Conservation (phyloP, 2,329 filamentous ascomycete genomes). For the Ilyonectria mors-panacis region DNA sequence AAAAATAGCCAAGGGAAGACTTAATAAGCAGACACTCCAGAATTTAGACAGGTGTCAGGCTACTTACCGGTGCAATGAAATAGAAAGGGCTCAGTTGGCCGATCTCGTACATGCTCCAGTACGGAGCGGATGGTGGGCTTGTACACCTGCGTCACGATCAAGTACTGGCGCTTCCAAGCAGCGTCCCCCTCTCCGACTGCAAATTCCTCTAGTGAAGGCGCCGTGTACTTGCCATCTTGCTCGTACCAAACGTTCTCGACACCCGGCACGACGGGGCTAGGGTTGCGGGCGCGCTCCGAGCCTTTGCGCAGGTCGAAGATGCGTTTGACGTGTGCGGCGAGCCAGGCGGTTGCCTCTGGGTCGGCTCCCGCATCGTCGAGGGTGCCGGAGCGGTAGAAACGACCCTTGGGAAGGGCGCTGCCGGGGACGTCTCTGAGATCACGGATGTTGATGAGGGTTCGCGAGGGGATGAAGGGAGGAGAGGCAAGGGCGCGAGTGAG, state of each 20-base stretch:
- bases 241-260: conserved; percentile 63
- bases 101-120: conserved; percentile 64
- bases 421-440: conserved; percentile 64
- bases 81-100: conserved; percentile 60
- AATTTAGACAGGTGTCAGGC: background rate
- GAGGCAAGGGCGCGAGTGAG: conserved; percentile 55
- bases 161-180: conserved; percentile 63
- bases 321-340: conserved; percentile 57
- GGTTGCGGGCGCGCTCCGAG: conserved; percentile 58
- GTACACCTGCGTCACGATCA: conserved; percentile 62
- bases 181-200: conserved; percentile 60
- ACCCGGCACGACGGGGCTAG: conserved; percentile 61
- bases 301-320: conserved; percentile 68
- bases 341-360: conserved; percentile 52
- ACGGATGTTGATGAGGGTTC: conserved; percentile 66
- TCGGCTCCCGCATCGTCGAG: conserved; percentile 53
- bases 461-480: conserved; percentile 63
- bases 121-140: conserved; percentile 59
- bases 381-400: conserved; percentile 64
- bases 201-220: conserved; percentile 59
- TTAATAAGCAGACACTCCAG: background rate
- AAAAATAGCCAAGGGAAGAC: background rate
- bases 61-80: conserved; percentile 69
- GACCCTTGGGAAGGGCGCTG: conserved; percentile 58
- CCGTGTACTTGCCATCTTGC: conserved; percentile 53